Base-by-base conservation (phyloP, 225 moss, liverwort and hornwort genomes). In the Marchantia paleacea region DNA sequence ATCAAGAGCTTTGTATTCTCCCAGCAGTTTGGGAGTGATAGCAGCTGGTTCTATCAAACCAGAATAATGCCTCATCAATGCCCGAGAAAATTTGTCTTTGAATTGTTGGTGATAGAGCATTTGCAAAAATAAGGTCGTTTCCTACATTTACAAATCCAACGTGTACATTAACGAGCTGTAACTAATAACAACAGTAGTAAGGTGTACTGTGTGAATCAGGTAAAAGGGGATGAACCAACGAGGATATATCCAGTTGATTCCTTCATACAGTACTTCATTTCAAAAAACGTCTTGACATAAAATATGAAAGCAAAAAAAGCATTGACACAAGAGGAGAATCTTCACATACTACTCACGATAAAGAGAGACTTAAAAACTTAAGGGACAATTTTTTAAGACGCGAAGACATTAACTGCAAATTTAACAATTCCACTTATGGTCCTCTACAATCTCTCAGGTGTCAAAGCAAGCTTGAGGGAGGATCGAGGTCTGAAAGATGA, bases 71-170 rank as follows among this genome's bases (percentile, higher is more conserved):
- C 82, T 84, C 87, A 95, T 91, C 78, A 99, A 84, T 79, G 95
- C 97, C 82, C 90, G 88, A 26, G 95, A 93, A 80, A 92, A 99
- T 7, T 84, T 82, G 82, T 91, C 88, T 81, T 94, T 99, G 73
- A 99, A 99, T 26, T 63, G 74, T 76, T 86, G 89, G 78, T 92
- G 84, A 48, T 99, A 99, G 57, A 99, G 95, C 97, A 99, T 99
- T 83, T 93, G 97, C 88, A 99, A 81, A 86, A 92, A 92, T 55
- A 92, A 81, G 15, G 97, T 99, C 60, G 95, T 99, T 83, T 93
- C 95, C 97, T 99, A 86, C 90, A 90, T 78, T 28, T 39, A 20
- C 63, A 78, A 49, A 80, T 47, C 51, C 50, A n/a, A 51, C 2
- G 52, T 72, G 39, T 39, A 39, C 39, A 39, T 39, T 39, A 39